Evolutionary conservation across 371 early-diverging fungal genomes (phyloP), one percentile per base, ranked within the genome.

Genomic region (Basidiobolus meristosporus): DNA sequence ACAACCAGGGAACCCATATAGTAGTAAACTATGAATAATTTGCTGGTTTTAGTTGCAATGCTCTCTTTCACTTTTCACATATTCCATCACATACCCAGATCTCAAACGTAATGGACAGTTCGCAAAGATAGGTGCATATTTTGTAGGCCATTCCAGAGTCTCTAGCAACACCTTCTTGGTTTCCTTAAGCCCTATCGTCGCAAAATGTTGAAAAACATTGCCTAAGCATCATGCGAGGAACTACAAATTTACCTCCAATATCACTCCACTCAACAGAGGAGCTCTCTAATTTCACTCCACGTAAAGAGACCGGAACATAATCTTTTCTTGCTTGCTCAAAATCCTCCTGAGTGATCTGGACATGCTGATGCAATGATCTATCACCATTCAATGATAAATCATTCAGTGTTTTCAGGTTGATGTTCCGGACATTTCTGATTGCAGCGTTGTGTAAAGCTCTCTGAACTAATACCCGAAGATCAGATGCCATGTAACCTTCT

Each of bases 1-100:
- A 50, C 84, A 83, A 38, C 90, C 90, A 12, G 98, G 95, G 42
- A 78, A 90, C 10, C 98, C 98, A 65, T 89, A 88, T 18, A 97
- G 52, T 21, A 97, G 59, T 17, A 97, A 54, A 21, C 89, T 77
- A 42, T 4, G n/a, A 22, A 34, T 10, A 11, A 30, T n/a, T 5
- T 5, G 19, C 19, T 19, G 5, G 19, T 36, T 17, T 10, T 17
- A 17, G 10, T 10, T 11, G 14, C 11, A 3, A 36, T 36, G 10
- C 17, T 17, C 3, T 36, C 17, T 9, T 36, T 15, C 17, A 19
- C 31, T n/a, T 7, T 2, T 30, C 20, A 11, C 9, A 18, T 36
- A 36, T 20, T 21, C 11, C 7, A 11, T 16, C 16, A 37, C 47
- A 44, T 63, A 77, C 70, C 96, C 97, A 1, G 91, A 90, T 31